Percentiles rank a stretch among this genome's conserved stretches.
These are phyloP conservation scores for Psidium guajava DNA, from an alignment of 345 rosid genomes.

Conservation along the genomic window DNA sequence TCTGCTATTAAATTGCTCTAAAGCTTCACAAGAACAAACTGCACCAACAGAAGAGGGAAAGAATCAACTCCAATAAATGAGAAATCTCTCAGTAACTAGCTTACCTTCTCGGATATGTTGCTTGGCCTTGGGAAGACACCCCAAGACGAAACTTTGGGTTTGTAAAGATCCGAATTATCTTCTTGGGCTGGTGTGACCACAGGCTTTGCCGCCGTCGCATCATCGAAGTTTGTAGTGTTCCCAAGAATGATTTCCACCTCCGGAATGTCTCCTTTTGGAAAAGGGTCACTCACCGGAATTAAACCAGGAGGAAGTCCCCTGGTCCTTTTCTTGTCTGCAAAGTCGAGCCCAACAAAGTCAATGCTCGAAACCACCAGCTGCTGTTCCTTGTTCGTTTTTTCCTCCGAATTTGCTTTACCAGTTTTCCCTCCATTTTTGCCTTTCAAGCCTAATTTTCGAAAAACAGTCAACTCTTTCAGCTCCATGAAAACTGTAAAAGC, in stretches of 20 bases:
- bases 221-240: constrained; percentile 43
- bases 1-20: not conserved
- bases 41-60: not conserved
- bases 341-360: constrained; percentile 71
- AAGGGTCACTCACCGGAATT: constrained; percentile 44
- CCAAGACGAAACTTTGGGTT: constrained; percentile 89
- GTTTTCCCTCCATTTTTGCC: constrained; percentile 13
- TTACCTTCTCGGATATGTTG: constrained; percentile 76
- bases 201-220: constrained; percentile 10
- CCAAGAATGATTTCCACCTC: constrained; percentile 89
- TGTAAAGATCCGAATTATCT: constrained; percentile 43
- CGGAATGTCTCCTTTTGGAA: constrained; percentile 48
- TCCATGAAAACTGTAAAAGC: not conserved
- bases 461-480: not conserved
- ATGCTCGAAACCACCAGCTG: constrained; percentile 49
- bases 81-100: not conserved
- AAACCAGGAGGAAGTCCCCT: constrained; percentile 76
- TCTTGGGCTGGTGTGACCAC: constrained; percentile 13
- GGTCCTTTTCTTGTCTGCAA: constrained; percentile 63
- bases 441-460: constrained; percentile 25
- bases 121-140: constrained; percentile 87
- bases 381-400: constrained; percentile 17
- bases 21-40: not conserved
- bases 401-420: constrained; percentile 12
- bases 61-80: not conserved